phyloP scores from a whole-genome alignment of 345 rosid species.

The Eutrema heterophyllum region DNA sequence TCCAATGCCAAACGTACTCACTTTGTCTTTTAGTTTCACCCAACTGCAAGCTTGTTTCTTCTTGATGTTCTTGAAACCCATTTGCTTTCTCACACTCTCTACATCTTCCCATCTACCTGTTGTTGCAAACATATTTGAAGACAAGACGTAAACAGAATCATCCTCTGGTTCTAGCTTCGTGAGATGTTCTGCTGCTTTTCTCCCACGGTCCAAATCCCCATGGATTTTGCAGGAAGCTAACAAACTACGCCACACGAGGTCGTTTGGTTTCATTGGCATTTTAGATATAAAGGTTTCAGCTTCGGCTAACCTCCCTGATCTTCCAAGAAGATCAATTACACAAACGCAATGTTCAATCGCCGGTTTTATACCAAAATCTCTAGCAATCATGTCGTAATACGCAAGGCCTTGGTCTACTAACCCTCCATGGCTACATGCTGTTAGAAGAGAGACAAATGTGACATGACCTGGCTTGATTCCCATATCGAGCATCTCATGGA shows the following conservation, averaged over 20 bases:
- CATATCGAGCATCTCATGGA: constrained; percentile 62
- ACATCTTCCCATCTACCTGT: constrained; percentile 75
- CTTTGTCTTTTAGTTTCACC: constrained; percentile 69
- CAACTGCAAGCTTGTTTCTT: constrained; percentile 92
- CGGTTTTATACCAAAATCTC: constrained; percentile 49
- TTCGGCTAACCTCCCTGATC: constrained; percentile 69
- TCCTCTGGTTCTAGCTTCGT: constrained; percentile 61
- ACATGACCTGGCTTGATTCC: constrained; percentile 69
- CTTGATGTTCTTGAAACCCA: constrained; percentile 64
- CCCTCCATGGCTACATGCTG: constrained; percentile 88
- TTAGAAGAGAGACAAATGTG: constrained; percentile 84
- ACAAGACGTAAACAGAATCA: constrained; percentile 80
- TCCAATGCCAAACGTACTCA: constrained; percentile 68
- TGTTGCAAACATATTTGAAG: constrained; percentile 79
- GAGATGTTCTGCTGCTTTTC: constrained; percentile 64
- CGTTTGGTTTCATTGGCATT: constrained; percentile 67
- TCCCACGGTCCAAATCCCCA: constrained; percentile 64
- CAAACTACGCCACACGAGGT: constrained; percentile 77
- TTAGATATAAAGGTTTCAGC: constrained; percentile 62
- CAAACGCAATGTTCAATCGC: constrained; percentile 80
- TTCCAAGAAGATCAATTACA: constrained; percentile 79
- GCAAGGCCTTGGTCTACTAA: constrained; percentile 73
- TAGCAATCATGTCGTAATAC: constrained; percentile 55
- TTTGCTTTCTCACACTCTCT: constrained; percentile 62
- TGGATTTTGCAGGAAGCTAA: constrained; percentile 76